A percentile compares a stretch with the other conserved stretches of the same genome.
phyloP scores from a whole-genome alignment of 805 yeast genomes.

The Wickerhamomyces chambardii region DNA sequence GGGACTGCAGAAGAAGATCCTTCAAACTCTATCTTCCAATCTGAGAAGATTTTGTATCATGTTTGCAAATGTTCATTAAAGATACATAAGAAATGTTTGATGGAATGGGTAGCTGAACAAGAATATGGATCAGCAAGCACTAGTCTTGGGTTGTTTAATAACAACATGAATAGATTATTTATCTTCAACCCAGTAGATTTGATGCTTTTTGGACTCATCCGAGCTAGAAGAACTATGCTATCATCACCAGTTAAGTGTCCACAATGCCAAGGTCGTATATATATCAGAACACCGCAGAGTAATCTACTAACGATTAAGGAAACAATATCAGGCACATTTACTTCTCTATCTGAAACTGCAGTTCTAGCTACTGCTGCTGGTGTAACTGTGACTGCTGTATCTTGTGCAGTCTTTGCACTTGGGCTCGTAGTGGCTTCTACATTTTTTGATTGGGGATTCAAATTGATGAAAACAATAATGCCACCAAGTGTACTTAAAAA shows the following conservation, averaged over 20 bases:
- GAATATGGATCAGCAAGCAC: no score
- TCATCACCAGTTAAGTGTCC: not conserved
- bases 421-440: slow-evolving; percentile 19
- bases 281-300: no score
- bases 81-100: slow-evolving; percentile 27
- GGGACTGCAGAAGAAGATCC: slow-evolving; percentile 8
- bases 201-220: no score
- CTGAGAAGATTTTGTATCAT: slow-evolving; percentile 19
- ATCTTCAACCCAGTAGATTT: no score
- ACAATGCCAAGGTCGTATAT: no score
- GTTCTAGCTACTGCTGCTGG: slow-evolving; percentile 15
- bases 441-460: slow-evolving; percentile 20
- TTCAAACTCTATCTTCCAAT: not conserved
- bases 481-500: slow-evolving; percentile 23
- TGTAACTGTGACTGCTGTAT: slow-evolving; percentile 13
- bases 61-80: slow-evolving; percentile 28
- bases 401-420: slow-evolving; percentile 12
- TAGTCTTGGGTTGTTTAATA: no score
- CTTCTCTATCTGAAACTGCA: no score
- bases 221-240: not conserved
- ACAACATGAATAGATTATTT: no score
- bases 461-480: slow-evolving; percentile 17
- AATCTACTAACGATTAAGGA: no score
- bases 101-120: slow-evolving; percentile 25
- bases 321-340: no score